Conservation (phyloP, 495 filamentous ascomycete genomes). For the Glutinoglossum americanum region DNA sequence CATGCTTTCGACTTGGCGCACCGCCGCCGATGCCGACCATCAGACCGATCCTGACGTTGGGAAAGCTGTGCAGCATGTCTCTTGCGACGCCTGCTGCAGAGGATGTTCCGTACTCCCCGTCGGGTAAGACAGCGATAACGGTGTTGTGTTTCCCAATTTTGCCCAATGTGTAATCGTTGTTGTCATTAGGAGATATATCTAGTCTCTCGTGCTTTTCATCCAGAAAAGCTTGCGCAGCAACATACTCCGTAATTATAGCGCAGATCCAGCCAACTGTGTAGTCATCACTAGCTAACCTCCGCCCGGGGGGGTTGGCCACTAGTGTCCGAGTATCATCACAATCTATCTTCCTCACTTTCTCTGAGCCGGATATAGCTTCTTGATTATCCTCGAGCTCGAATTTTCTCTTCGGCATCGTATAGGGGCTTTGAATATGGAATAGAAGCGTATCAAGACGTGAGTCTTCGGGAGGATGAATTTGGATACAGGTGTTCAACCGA, state of each 20-base stretch:
- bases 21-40: slow-evolving; percentile 26
- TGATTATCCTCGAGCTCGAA: no score
- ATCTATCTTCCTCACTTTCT: no score
- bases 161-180: slow-evolving; percentile 17
- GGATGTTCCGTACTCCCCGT: slow-evolving; percentile 13
- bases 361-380: no score
- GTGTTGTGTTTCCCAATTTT: slow-evolving; percentile 17
- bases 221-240: not conserved
- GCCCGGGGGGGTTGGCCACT: not conserved
- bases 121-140: slow-evolving; percentile 18
- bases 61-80: slow-evolving; percentile 18
- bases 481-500: not conserved
- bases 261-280: not conserved
- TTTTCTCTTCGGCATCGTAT: no score
- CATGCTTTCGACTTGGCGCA: slow-evolving; percentile 9
- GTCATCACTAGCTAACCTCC: not conserved
- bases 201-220: not conserved
- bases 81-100: slow-evolving; percentile 16
- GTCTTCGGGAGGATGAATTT: not conserved
- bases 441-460: not conserved
- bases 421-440: not conserved
- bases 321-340: no score
- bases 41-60: slow-evolving; percentile 17
- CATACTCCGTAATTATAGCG: not conserved
- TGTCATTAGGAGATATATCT: slow-evolving; percentile 4